Evolutionary conservation across 768 basidiomycete genomes (phyloP).

Genomic region (Trametes sanguinea): DNA sequence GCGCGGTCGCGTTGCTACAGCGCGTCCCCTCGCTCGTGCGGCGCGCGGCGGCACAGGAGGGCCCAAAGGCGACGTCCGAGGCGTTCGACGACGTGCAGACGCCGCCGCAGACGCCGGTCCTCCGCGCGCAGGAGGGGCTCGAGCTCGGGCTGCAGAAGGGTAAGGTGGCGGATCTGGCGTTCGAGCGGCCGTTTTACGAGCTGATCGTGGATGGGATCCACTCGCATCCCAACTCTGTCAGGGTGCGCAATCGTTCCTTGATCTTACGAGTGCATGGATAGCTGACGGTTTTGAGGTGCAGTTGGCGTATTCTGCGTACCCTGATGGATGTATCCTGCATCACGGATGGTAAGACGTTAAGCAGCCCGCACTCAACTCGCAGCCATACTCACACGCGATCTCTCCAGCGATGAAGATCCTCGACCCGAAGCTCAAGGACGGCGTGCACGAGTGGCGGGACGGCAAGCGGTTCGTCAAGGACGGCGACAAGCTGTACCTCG

Average conservation of each 20-base stretch:
- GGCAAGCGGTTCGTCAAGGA: constrained; percentile 79
- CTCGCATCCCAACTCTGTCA: constrained; percentile 86
- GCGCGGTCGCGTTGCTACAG: constrained; percentile 20
- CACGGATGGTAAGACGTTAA: constrained; percentile 70
- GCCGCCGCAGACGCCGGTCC: constrained; percentile 53
- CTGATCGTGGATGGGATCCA: constrained; percentile 92
- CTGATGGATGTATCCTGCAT: constrained; percentile 87
- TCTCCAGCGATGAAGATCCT: constrained; percentile 77
- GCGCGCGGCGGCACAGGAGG: constrained; percentile 16
- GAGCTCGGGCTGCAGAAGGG: constrained; percentile 49
- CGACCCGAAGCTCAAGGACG: constrained; percentile 82
- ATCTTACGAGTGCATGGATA: background rate
- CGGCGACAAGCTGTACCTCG: constrained; percentile 77
- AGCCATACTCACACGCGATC: background rate
- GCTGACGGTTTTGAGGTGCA: constrained; percentile 29
- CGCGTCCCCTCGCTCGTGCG: constrained; percentile 23
- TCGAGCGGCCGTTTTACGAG: constrained; percentile 80
- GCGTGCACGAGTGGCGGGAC: constrained; percentile 86
- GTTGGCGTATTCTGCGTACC: constrained; percentile 82
- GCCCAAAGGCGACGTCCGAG: constrained; percentile 47
- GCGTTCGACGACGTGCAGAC: constrained; percentile 62
- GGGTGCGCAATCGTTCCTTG: constrained; percentile 48
- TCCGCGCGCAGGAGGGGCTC: constrained; percentile 20
- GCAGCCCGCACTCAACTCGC: background rate
- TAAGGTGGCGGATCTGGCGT: constrained; percentile 45